A percentile compares a stretch with the other conserved stretches of the same genome.
These are phyloP conservation scores for Zhuliangozyma parablackwelliae DNA, from an alignment of 1,139 yeast species.

Conservation along the genomic window DNA sequence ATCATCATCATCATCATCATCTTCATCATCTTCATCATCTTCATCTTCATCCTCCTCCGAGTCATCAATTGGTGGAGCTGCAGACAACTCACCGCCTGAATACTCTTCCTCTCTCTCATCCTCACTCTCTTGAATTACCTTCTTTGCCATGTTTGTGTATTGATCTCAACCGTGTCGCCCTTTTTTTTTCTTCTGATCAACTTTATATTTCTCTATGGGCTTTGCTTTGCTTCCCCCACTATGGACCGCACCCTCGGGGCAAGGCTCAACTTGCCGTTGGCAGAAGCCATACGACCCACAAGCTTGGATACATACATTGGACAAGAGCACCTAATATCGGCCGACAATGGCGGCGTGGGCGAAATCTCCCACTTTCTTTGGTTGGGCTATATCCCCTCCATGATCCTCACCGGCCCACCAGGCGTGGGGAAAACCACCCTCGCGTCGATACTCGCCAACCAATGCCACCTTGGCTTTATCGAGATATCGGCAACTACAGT, in stretches of 20 bases:
- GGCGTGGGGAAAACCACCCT: constrained; percentile 46
- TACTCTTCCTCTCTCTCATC: constrained; percentile 9
- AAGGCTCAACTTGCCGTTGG: constrained; percentile 1
- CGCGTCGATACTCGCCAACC: constrained; percentile 34
- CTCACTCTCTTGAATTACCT: not conserved
- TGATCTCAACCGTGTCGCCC: constrained; percentile 6
- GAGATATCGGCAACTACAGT: constrained; percentile 41
- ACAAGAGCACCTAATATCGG: constrained; percentile 28
- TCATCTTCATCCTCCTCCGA: constrained; percentile 5
- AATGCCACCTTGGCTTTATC: constrained; percentile 30
- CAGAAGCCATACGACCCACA: constrained; percentile 19
- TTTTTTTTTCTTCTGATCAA: constrained; percentile 12
- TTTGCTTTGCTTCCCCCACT: constrained; percentile 5
- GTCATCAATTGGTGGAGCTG: too few relatives aligned
- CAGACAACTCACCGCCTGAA: too few relatives aligned
- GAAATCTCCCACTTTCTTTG: constrained; percentile 27
- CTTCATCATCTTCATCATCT: constrained; percentile 10
- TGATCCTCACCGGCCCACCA: constrained; percentile 43
- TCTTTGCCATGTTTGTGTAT: too few relatives aligned
- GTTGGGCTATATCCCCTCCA: constrained; percentile 40
- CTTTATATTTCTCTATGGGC: not conserved
- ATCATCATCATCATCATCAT: constrained; percentile 11
- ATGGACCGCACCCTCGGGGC: not conserved
- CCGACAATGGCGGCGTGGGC: constrained; percentile 17
- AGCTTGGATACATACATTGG: constrained; percentile 30